Conservation (phyloP, 805 yeast genomes). For the Alloascoidea hylecoeti region DNA sequence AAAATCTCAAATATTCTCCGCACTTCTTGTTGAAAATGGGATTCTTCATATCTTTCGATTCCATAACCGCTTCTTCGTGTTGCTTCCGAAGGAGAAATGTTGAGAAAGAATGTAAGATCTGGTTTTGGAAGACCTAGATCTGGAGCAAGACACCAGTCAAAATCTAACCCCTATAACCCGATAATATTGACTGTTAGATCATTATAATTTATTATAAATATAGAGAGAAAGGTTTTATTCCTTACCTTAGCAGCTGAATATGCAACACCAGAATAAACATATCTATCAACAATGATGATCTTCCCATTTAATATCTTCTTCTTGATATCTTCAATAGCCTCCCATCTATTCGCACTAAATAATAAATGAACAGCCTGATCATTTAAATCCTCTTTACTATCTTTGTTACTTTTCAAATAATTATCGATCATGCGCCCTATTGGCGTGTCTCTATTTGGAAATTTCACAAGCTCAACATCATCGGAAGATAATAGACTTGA, state of each 20-base stretch:
- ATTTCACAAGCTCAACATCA: constrained; percentile 43
- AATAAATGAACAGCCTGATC: constrained; percentile 80
- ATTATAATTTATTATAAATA: constrained; percentile 3
- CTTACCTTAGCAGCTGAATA: constrained; percentile 67
- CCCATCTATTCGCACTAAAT: constrained; percentile 96
- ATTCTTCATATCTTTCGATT: constrained; percentile 78
- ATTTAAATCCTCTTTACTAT: constrained; percentile 31
- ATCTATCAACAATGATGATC: constrained; percentile 67
- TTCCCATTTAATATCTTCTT: constrained; percentile 33
- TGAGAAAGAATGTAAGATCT: constrained; percentile 68
- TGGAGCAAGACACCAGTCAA: constrained; percentile 69
- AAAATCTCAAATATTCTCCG: constrained; percentile 35
- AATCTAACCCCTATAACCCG: constrained; percentile 36
- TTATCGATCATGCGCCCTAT: constrained; percentile 69
- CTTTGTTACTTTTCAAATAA: constrained; percentile 34
- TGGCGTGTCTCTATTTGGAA: constrained; percentile 78
- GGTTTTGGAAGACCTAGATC: constrained; percentile 82
- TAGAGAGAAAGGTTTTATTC: background rate
- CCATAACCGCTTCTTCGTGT: constrained; percentile 71
- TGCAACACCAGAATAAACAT: constrained; percentile 86
- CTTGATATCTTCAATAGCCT: constrained; percentile 35
- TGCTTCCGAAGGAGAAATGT: constrained; percentile 32
- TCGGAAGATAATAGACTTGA: constrained; percentile 13
- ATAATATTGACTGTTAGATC: too few relatives aligned
- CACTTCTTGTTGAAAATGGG: constrained; percentile 63